phyloP scores from a whole-genome alignment of 2,329 filamentous ascomycete genomes.

The Botrytis elliptica region DNA sequence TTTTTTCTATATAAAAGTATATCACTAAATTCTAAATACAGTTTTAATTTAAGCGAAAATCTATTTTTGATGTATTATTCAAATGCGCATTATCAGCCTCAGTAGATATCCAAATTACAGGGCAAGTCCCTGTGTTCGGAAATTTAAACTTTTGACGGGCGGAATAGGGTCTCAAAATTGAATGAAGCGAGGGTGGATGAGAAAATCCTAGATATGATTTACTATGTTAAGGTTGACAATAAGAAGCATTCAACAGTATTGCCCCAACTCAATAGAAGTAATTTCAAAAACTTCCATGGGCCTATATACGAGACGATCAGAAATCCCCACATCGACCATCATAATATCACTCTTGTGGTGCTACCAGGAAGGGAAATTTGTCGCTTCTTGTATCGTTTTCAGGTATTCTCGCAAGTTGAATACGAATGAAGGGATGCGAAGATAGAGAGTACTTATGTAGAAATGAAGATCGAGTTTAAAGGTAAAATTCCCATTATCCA shows the following conservation, averaged over 20 bases:
- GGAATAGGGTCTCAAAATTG: neutral
- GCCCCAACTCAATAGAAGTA: neutral
- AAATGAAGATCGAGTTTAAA: neutral
- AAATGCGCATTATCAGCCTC: too few relatives aligned
- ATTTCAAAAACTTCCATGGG: neutral
- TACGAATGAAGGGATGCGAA: neutral
- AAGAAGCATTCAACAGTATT: neutral
- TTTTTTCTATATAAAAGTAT: too few relatives aligned
- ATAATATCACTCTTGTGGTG: neutral
- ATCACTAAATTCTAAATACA: too few relatives aligned
- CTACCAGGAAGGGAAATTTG: neutral
- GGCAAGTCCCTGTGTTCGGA: neutral
- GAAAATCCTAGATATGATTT: neutral
- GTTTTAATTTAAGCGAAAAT: too few relatives aligned
- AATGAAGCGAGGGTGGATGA: neutral
- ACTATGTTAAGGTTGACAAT: neutral
- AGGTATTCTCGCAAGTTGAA: neutral
- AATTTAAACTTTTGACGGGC: neutral
- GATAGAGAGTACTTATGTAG: neutral
- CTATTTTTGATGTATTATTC: too few relatives aligned
- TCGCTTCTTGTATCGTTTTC: neutral
- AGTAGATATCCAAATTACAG: too few relatives aligned
- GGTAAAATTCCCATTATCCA: fast-evolving
- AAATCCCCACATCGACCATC: neutral
- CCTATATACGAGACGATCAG: neutral